These are phyloP conservation scores for Sugiyamaella sp. DNA, from an alignment of 1,139 yeast species.

Conservation along the genomic window DNA sequence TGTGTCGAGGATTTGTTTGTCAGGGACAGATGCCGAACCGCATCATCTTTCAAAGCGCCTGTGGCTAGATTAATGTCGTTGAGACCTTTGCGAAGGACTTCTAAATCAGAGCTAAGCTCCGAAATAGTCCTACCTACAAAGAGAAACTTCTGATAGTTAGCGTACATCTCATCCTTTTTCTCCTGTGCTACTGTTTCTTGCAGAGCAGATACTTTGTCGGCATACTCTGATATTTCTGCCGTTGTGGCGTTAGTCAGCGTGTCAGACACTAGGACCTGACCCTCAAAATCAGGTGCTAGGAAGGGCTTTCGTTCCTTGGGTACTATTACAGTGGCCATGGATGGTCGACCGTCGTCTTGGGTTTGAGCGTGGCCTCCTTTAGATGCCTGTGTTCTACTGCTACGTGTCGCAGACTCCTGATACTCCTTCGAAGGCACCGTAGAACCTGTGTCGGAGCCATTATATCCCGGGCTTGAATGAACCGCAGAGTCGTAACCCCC, in stretches of 20 bases:
- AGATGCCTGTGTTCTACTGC: too few relatives aligned
- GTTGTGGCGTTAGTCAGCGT: constrained; percentile 70
- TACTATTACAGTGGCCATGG: background rate
- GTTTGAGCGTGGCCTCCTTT: too few relatives aligned
- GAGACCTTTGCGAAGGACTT: constrained; percentile 61
- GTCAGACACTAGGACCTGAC: constrained; percentile 55
- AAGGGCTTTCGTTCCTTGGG: constrained; percentile 22
- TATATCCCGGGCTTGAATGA: too few relatives aligned
- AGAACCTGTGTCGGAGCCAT: too few relatives aligned
- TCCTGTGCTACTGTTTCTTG: constrained; percentile 61
- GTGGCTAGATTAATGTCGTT: constrained; percentile 64
- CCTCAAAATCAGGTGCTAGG: constrained; percentile 47
- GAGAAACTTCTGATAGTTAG: constrained; percentile 72
- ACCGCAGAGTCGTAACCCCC: too few relatives aligned
- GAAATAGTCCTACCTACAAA: constrained; percentile 67
- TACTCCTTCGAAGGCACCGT: too few relatives aligned
- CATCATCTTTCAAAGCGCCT: constrained; percentile 68
- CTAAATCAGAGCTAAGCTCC: constrained; percentile 65
- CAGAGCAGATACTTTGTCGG: constrained; percentile 57
- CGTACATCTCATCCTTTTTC: constrained; percentile 65
- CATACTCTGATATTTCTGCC: constrained; percentile 71
- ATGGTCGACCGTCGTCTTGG: constrained; percentile 3
- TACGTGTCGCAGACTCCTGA: too few relatives aligned
- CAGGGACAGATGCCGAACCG: constrained; percentile 46
- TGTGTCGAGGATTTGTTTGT: background rate